Percentiles rank a stretch among this genome's conserved stretches.
Evolutionary conservation across 2,329 filamentous ascomycete species (phyloP).

Genomic region (Aspergillus ruber): DNA sequence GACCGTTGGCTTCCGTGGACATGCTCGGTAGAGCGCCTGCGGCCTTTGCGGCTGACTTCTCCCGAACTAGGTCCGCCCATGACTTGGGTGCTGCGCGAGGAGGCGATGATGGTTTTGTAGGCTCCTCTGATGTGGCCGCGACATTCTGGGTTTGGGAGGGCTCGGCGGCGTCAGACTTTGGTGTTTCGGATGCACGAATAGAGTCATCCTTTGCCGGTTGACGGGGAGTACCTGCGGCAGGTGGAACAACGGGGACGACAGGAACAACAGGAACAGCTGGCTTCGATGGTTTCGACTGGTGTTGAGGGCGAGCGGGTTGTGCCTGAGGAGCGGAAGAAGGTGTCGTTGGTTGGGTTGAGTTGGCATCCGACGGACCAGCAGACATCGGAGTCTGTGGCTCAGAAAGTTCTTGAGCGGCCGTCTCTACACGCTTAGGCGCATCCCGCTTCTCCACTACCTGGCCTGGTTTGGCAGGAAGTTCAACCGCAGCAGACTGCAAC

Average conservation of each 20-base stretch:
- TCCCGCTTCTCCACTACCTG: conserved; percentile 15
- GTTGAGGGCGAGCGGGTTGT: conserved; percentile 22
- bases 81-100: conserved; percentile 51
- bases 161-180: conserved; percentile 22
- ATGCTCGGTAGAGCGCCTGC: conserved; percentile 23
- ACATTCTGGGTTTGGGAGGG: conserved; percentile 1
- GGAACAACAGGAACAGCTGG: conserved; percentile 41
- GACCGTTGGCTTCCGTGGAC: conserved; percentile 30
- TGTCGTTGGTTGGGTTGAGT: conserved; percentile 50
- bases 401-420: conserved; percentile 22
- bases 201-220: conserved; percentile 30
- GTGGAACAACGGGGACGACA: conserved; percentile 42
- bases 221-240: conserved; percentile 28
- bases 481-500: conserved; percentile 34
- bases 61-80: conserved; percentile 63
- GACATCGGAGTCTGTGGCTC: conserved; percentile 54
- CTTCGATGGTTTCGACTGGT: conserved; percentile 30
- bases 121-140: conserved; percentile 21
- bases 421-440: conserved; percentile 13
- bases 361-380: conserved; percentile 51
- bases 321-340: conserved; percentile 47
- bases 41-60: conserved; percentile 35
- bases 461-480: conserved; percentile 46
- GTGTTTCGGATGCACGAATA: conserved; percentile 27
- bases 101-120: conserved; percentile 34